phyloP scores from a whole-genome alignment of 192 early-diverging fungal species.

The Coemansia sp. region DNA sequence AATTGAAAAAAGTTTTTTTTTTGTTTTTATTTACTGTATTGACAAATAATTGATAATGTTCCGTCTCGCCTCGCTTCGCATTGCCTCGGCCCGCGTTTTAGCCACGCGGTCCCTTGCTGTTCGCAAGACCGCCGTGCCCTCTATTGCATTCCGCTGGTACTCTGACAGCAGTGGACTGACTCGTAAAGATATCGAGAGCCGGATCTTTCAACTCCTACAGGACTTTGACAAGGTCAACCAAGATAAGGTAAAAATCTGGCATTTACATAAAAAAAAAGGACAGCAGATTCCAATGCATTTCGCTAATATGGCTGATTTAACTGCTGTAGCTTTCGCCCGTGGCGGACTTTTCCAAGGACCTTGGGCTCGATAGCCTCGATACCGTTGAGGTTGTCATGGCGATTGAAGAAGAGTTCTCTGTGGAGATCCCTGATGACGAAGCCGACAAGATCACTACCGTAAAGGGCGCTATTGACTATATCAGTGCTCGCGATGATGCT shows the following conservation, averaged over 20 bases:
- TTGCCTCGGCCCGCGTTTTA: slow-evolving; percentile 11
- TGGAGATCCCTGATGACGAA: slow-evolving; percentile 96
- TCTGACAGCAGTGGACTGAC: slow-evolving; percentile 68
- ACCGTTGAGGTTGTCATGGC: slow-evolving; percentile 99
- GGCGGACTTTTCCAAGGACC: slow-evolving; percentile 88
- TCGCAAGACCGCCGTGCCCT: neutral
- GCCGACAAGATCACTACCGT: slow-evolving; percentile 93
- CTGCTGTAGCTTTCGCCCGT: slow-evolving; percentile 69
- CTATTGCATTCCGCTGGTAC: slow-evolving; percentile 63
- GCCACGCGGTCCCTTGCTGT: neutral
- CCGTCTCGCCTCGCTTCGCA: slow-evolving; percentile 36
- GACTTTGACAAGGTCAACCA: slow-evolving; percentile 97
- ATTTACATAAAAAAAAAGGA: neutral
- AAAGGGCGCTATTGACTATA: slow-evolving; percentile 84
- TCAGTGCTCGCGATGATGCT: slow-evolving; percentile 68
- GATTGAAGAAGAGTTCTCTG: slow-evolving; percentile 98
- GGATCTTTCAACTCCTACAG: slow-evolving; percentile 84
- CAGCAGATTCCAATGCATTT: neutral
- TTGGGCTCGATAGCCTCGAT: slow-evolving; percentile 94
- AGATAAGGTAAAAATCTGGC: slow-evolving; percentile 68
- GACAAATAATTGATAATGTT: slow-evolving; percentile 16
- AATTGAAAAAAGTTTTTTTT: neutral
- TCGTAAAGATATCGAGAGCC: slow-evolving; percentile 71
- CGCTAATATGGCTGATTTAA: neutral
- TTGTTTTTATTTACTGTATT: neutral